Base-by-base conservation (phyloP, 495 filamentous ascomycete genomes). In the Jackrogersella minutella region DNA sequence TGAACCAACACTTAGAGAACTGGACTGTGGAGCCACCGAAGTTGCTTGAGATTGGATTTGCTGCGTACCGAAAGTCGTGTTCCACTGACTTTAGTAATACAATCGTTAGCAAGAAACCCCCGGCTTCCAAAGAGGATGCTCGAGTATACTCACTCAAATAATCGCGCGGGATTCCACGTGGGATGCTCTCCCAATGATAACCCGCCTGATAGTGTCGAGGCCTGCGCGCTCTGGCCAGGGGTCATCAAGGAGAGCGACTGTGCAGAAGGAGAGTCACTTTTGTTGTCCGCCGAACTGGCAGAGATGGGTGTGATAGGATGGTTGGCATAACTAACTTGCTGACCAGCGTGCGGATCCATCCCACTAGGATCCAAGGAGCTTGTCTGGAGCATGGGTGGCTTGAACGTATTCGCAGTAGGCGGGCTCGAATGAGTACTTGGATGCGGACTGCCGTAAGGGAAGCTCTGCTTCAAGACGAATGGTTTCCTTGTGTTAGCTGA, bases 151-250 rank as follows among this genome's bases (percentile, higher is more conserved):
- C 86, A 97, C 93, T 95, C 91, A 82, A 99, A 96, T 68, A 99
- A 91, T 52, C 90, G 86, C 26, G 92, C 87, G 2, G 95, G 95
- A 74, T 99, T 96, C 95, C 95, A 99, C 46, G 83, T 84, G 37
- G 85, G 83, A 41, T 87, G 83, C 58, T 94, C 91, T 37, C 87
- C 82, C 67, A 92, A 80, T 14, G 86, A 81, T 59, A 88, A 77
- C 33, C 78, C 79, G 66, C 77, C 82, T 63, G 77, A 73, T 66
- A 80, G 81, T 50, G 76, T 61, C 5, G 73, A 64, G 19, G 77
- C 71, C 63, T 81, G 82, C 19, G 77, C 63, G 31, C 78, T 77
- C 64, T 86, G 86, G 14, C 80, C 79, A n/a, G 85, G 71, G 54
- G 87, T 80, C 77, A 97, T 86, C 85, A 95, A 88, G 56, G 87